Conservation (phyloP, 75 land plant genomes). For the Picea sitchensis region DNA sequence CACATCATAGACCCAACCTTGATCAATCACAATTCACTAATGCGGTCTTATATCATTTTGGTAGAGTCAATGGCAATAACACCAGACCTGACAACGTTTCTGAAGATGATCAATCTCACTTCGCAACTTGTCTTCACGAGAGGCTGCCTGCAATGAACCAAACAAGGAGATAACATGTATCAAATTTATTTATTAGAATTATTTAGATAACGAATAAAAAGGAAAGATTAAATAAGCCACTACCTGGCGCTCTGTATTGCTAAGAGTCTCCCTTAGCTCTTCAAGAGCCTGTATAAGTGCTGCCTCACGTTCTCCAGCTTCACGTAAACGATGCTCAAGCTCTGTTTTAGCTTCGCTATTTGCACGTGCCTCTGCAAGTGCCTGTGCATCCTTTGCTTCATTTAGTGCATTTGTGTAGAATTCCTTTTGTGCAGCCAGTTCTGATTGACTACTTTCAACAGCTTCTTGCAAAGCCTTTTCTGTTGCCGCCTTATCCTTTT, state of each 20-base stretch:
- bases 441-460: conserved; percentile 86
- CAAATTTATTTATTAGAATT: neutral
- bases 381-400: conserved; percentile 95
- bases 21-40: neutral
- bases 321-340: conserved; percentile 69
- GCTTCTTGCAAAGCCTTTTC: conserved; percentile 95
- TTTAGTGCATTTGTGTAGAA: conserved; percentile 78
- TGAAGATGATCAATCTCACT: conserved; percentile 94
- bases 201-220: neutral
- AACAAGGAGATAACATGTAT: neutral
- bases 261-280: conserved; percentile 85
- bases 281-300: conserved; percentile 90
- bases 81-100: conserved; percentile 85
- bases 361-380: conserved; percentile 87
- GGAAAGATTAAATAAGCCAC: conserved; percentile 2
- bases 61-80: neutral
- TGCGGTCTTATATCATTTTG: neutral
- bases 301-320: conserved; percentile 83
- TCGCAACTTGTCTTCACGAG: conserved; percentile 79
- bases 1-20: neutral
- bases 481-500: conserved; percentile 86
- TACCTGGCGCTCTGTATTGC: conserved; percentile 90
- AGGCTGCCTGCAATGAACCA: conserved; percentile 58
- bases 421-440: conserved; percentile 89
- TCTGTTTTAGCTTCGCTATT: conserved; percentile 86